Evolutionary conservation across 441 rosid species (phyloP), one percentile per base, ranked within the genome.

Genomic region (Erodium moschatum): DNA sequence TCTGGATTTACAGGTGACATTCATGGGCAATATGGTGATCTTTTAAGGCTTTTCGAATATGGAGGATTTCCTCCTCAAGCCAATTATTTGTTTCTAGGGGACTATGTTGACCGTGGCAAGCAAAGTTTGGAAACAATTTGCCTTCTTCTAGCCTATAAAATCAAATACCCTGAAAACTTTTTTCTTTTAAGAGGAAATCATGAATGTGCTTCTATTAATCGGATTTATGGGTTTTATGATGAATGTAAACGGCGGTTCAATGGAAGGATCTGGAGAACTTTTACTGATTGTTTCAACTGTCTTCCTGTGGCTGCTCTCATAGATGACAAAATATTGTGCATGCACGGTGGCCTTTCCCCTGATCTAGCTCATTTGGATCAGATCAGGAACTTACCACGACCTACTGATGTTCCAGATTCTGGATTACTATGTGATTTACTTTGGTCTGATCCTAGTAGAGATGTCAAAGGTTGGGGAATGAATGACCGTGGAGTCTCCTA

Each of bases 311-410:
- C 89, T 16, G 89, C 92, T 54, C 76, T 84, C 21, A 84, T 87
- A 16, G 89, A 87, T 65, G 92, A 87, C 78, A 84, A 86, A 72
- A 87, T 87, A 77, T 77, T 87, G 33, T 87, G 92, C 77, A 85
- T 87, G 92, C 92, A 87, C 61, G 92, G 92, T 71, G 92, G 92
- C 52, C 81, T 87, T 69, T 87, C 92, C 50, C 92, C 92, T 16
- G 89, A 87, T 71, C 52, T 87, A 77, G 74, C 75, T 8, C 50
- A 72, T 74, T 75, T 87, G 80, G 86, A 87, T 72, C 88, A 87
- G 73, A 84, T 85, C 66, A 85, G 85, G 71, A 84, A 60, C 44
- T 66, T 87, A 42, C n/a, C 77, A 0, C 89, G 92, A 9, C 92
- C 92, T 0, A 67, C 78, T 74, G 89, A 85, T 82, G 81, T 87